Percentiles rank a stretch among this genome's conserved stretches.
These are phyloP conservation scores for Scenedesmus sp. DNA, from an alignment of 163 green algal species.

Conservation along the genomic window DNA sequence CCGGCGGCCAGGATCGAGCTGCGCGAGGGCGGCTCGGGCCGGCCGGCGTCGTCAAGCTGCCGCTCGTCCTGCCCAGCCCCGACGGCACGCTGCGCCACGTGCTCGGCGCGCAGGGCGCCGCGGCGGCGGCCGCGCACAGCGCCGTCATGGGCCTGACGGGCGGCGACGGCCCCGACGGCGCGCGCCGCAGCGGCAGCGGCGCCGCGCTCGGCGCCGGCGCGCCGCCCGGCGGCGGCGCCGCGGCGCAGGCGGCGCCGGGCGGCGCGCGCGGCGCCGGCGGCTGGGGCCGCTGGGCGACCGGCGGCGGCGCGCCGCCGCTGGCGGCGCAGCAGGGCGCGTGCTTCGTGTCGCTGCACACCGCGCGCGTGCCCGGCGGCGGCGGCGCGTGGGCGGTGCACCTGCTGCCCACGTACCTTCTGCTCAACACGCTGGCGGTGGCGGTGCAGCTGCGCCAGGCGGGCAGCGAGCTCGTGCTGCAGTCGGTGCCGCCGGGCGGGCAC, in stretches of 20 bases:
- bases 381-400: conserved; percentile 73
- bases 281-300: not conserved
- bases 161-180: not conserved
- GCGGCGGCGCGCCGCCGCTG: conserved; percentile 45
- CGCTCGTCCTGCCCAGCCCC: not conserved
- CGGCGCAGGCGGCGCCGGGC: no score
- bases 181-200: conserved; percentile 23
- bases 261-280: no score
- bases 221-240: not conserved
- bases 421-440: conserved; percentile 68
- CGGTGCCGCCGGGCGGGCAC: conserved; percentile 46
- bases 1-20: not conserved
- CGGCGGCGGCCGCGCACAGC: not conserved
- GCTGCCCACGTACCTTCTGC: conserved; percentile 77
- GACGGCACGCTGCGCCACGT: no score
- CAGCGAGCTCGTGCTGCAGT: conserved; percentile 46
- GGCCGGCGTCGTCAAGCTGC: conserved; percentile 2
- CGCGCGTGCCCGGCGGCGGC: conserved; percentile 44
- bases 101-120: not conserved
- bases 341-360: conserved; percentile 43
- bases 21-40: conserved; percentile 6
- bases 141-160: not conserved
- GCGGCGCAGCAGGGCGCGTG: conserved; percentile 48
- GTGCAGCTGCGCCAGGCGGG: conserved; percentile 82
- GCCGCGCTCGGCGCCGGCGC: conserved; percentile 28